Evolutionary conservation across 2,329 filamentous ascomycete species (phyloP).

Genomic region (Diaporthe sp.): DNA sequence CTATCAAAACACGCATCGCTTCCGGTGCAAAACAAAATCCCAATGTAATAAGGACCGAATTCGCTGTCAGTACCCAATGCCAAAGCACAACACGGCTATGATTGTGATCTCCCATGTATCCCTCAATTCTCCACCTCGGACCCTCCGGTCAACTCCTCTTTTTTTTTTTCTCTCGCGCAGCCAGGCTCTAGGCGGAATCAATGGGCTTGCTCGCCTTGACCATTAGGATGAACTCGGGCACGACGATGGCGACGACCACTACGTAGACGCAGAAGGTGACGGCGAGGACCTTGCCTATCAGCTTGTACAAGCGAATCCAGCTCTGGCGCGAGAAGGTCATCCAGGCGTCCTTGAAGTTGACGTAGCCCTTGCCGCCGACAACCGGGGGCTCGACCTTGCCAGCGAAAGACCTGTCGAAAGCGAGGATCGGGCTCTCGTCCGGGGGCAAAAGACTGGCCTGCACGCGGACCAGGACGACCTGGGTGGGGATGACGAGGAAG

Average conservation of each 20-base stretch:
- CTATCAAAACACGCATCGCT: slow-evolving; percentile 19
- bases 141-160: neutral
- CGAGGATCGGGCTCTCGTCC: slow-evolving; percentile 85
- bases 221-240: slow-evolving; percentile 65
- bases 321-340: slow-evolving; percentile 80
- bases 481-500: slow-evolving; percentile 80
- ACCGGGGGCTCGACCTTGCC: slow-evolving; percentile 82
- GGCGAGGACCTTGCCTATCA: slow-evolving; percentile 79
- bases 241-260: slow-evolving; percentile 63
- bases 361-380: slow-evolving; percentile 78
- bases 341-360: slow-evolving; percentile 84
- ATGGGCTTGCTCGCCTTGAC: slow-evolving; percentile 49
- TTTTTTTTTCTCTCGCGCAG: neutral
- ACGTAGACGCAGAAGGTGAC: slow-evolving; percentile 65
- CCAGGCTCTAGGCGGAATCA: slow-evolving; percentile 17
- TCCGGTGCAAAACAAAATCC: neutral
- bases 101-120: neutral
- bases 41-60: slow-evolving; percentile 10
- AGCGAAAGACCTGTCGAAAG: slow-evolving; percentile 89
- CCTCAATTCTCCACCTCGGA: neutral
- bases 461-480: slow-evolving; percentile 83
- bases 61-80: neutral
- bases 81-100: neutral
- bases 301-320: slow-evolving; percentile 79
- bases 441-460: slow-evolving; percentile 89